Base-by-base conservation (phyloP, 2,329 filamentous ascomycete species). In the Talaromyces sp. region DNA sequence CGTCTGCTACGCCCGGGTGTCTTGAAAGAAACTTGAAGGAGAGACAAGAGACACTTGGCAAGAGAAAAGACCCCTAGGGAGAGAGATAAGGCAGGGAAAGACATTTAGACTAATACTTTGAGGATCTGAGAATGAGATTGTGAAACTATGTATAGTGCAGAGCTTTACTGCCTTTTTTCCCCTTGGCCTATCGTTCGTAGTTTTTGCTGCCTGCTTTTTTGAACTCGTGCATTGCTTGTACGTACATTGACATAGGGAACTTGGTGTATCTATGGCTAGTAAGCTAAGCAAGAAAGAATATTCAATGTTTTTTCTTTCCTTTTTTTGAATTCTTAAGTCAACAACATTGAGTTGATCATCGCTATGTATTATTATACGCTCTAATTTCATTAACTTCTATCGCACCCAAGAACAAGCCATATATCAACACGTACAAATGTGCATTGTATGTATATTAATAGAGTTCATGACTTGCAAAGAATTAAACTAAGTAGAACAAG, bases 1-100 rank as follows among this genome's bases (percentile, higher is more conserved):
- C 70, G 72, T 58, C 63, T 78, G 59, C 62, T 79, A 56, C 70
- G 75, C 17, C 76, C 76, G 24, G 75, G 74, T 31, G 64, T 67
- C 19, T 66, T 74, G 66, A 76, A 69, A 58, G 70, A 70, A 35
- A 67, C 52, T 27, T 65, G 43, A 58, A 32, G 8, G 43, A 46
- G 19, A 46, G 19, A 43, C 26, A 26, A 26, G 38, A 8, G 4
- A n/a, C 19, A 3, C 4, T 24, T 21, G 19, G 43, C 21, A 19
- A 46, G 43, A 11, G 43, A 3, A 5, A 46, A 3, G 26, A 46
- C 41, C 1, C 8, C 1, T 19, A 21, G 1, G 41, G 10, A 46
- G n/a, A 46, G 19, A 21, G 12, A 46, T 12, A 14, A 14, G n/a
- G 21, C 9, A 46, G 35, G 17, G 35, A 38, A 17, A 38, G 35